Conservation (phyloP, 768 basidiomycete genomes). For the Termitomyces sp. region DNA sequence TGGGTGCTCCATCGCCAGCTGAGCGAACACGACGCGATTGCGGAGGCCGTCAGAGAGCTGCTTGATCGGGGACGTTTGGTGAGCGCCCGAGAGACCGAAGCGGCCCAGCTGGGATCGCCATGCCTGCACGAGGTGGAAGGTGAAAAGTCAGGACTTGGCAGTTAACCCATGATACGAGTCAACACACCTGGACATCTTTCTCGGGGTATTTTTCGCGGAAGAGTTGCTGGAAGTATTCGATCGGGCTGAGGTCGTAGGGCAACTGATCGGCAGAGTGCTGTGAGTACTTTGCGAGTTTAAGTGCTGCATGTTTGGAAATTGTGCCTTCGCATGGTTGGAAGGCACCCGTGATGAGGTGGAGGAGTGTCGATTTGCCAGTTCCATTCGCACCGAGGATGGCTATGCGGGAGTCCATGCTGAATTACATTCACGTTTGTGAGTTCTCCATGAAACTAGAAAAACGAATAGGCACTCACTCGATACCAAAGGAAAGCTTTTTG, state of each 20-base stretch:
- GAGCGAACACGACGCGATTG: slow-evolving; percentile 96
- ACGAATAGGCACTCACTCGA: slow-evolving; percentile 59
- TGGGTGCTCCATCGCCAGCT: slow-evolving; percentile 96
- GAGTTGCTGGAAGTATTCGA: slow-evolving; percentile 89
- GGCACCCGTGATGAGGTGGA: slow-evolving; percentile 83
- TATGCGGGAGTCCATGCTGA: slow-evolving; percentile 85
- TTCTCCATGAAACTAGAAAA: background rate
- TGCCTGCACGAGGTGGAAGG: slow-evolving; percentile 42
- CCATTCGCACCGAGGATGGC: slow-evolving; percentile 98
- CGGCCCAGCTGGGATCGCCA: slow-evolving; percentile 95
- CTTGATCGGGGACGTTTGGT: slow-evolving; percentile 92
- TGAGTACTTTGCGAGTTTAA: slow-evolving; percentile 98
- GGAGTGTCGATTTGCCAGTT: slow-evolving; percentile 89
- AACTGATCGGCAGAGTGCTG: slow-evolving; percentile 99
- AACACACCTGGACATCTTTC: slow-evolving; percentile 72
- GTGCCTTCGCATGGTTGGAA: slow-evolving; percentile 84
- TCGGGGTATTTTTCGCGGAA: slow-evolving; percentile 88
- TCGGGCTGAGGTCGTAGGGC: slow-evolving; percentile 86
- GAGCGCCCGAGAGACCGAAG: slow-evolving; percentile 91
- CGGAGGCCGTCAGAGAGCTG: slow-evolving; percentile 95
- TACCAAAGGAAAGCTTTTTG: slow-evolving; percentile 89
- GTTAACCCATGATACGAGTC: background rate
- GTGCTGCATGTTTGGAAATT: slow-evolving; percentile 80
- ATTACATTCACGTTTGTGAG: background rate
- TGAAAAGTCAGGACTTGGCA: background rate